phyloP scores from a whole-genome alignment of 352 stramenopile genomes.

The Peronospora tabacina region DNA sequence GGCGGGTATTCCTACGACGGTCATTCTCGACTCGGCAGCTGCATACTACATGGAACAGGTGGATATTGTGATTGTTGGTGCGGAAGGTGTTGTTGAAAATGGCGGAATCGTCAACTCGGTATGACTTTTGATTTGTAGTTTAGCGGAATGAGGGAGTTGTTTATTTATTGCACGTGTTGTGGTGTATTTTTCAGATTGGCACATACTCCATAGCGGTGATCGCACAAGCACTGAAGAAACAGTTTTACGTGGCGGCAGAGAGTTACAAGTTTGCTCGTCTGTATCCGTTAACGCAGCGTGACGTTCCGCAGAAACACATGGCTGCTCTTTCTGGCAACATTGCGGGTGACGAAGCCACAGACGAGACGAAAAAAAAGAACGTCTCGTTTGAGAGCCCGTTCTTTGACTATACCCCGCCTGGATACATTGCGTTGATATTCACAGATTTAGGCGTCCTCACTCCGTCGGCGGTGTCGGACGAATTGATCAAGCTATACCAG shows the following conservation, averaged over 20 bases:
- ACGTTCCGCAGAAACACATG: slow-evolving; percentile 84
- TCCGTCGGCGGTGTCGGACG: slow-evolving; percentile 95
- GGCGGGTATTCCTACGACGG: slow-evolving; percentile 89
- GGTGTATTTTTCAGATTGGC: slow-evolving; percentile 71
- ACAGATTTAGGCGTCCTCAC: slow-evolving; percentile 97
- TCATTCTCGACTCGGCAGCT: slow-evolving; percentile 94
- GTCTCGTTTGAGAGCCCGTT: slow-evolving; percentile 85
- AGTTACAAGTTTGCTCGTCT: slow-evolving; percentile 98
- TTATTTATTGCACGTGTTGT: neutral
- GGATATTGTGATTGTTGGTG: slow-evolving; percentile 94
- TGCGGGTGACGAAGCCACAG: slow-evolving; percentile 17
- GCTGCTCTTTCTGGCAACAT: slow-evolving; percentile 31
- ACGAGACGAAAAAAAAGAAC: slow-evolving; percentile 38
- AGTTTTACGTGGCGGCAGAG: slow-evolving; percentile 97
- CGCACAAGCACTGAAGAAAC: slow-evolving; percentile 92
- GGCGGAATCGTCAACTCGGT: slow-evolving; percentile 96
- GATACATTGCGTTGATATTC: slow-evolving; percentile 98
- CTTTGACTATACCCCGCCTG: slow-evolving; percentile 95
- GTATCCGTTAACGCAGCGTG: slow-evolving; percentile 95
- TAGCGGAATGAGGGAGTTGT: neutral
- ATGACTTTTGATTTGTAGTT: slow-evolving; percentile 2
- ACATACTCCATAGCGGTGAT: slow-evolving; percentile 93
- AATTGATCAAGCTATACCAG: slow-evolving; percentile 98
- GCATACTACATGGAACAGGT: slow-evolving; percentile 94
- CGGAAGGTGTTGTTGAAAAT: slow-evolving; percentile 96